Conservation (phyloP, 2,329 filamentous ascomycete genomes). For the Penicillium hordei region DNA sequence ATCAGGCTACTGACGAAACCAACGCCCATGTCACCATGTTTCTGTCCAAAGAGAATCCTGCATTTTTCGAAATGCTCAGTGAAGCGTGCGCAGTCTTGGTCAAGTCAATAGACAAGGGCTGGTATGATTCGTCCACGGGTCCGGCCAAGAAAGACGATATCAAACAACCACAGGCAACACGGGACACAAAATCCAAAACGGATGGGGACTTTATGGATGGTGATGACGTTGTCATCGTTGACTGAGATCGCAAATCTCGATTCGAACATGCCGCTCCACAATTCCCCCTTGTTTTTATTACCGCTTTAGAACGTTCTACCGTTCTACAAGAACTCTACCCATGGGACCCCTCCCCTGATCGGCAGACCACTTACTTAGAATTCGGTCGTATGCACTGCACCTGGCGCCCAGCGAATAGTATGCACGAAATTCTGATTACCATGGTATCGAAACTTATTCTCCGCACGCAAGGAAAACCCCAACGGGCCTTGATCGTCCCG, state of each 20-base stretch:
- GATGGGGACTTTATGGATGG: slow-evolving; percentile 33
- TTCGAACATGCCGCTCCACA: not conserved
- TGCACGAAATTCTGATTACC: slow-evolving; percentile 2
- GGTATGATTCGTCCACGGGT: slow-evolving; percentile 36
- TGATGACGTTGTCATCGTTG: slow-evolving; percentile 39
- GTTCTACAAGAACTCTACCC: slow-evolving; percentile 7
- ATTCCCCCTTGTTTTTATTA: not conserved
- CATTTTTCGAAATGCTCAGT: slow-evolving; percentile 42
- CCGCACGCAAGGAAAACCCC: not conserved
- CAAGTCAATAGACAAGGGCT: slow-evolving; percentile 42
- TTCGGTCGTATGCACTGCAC: slow-evolving; percentile 9
- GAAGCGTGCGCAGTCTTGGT: slow-evolving; percentile 41
- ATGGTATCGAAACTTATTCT: not conserved
- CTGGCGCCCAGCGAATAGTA: slow-evolving; percentile 8
- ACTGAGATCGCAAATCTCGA: slow-evolving; percentile 18
- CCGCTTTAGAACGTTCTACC: slow-evolving; percentile 6
- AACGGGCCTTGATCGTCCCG: not conserved
- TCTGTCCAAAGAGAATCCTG: slow-evolving; percentile 44
- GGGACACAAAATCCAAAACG: slow-evolving; percentile 11
- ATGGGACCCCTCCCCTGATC: slow-evolving; percentile 15
- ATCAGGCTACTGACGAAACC: slow-evolving; percentile 75
- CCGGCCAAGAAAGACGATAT: slow-evolving; percentile 21
- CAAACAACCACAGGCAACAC: slow-evolving; percentile 16
- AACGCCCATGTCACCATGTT: slow-evolving; percentile 68
- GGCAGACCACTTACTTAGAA: slow-evolving; percentile 11